A percentile compares a stretch with the other conserved stretches of the same genome.
These are phyloP conservation scores for Podospora pseudocomata DNA, from an alignment of 495 filamentous ascomycete genomes.

Conservation along the genomic window DNA sequence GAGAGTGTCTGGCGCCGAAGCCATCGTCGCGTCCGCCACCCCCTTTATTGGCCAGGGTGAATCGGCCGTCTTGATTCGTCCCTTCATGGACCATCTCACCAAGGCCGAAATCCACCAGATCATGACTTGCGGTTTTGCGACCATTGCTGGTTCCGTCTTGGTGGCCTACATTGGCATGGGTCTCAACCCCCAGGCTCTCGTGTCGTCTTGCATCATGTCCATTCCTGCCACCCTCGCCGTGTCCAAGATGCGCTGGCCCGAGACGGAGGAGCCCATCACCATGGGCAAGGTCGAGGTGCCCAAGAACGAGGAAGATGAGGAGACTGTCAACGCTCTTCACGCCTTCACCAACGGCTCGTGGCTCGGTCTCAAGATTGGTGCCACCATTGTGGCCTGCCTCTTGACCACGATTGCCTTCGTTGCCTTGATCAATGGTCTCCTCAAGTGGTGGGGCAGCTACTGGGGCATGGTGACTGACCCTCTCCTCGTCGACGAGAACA, in stretches of 20 bases:
- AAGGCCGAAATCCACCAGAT: conserved; percentile 83
- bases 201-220: conserved; percentile 89
- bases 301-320: conserved; percentile 61
- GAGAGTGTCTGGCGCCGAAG: conserved; percentile 87
- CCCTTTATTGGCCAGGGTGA: conserved; percentile 94
- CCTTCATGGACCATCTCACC: conserved; percentile 79
- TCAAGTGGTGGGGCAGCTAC: conserved; percentile 88
- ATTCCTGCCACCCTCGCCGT: conserved; percentile 84
- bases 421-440: conserved; percentile 67
- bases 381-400: conserved; percentile 74
- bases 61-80: conserved; percentile 85
- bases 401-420: conserved; percentile 84
- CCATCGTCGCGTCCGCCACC: conserved; percentile 87
- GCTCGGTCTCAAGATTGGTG: conserved; percentile 83
- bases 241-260: conserved; percentile 83
- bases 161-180: conserved; percentile 78
- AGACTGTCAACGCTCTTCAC: conserved; percentile 72
- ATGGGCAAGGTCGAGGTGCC: conserved; percentile 76
- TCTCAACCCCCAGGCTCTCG: conserved; percentile 76
- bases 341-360: conserved; percentile 85
- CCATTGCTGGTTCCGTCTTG: conserved; percentile 68
- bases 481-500: conserved; percentile 22
- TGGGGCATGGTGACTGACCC: conserved; percentile 52
- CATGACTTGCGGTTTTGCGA: conserved; percentile 71
- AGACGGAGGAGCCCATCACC: conserved; percentile 79